Evolutionary conservation across 345 rosid genomes (phyloP).

Genomic region (Brassica juncea): DNA sequence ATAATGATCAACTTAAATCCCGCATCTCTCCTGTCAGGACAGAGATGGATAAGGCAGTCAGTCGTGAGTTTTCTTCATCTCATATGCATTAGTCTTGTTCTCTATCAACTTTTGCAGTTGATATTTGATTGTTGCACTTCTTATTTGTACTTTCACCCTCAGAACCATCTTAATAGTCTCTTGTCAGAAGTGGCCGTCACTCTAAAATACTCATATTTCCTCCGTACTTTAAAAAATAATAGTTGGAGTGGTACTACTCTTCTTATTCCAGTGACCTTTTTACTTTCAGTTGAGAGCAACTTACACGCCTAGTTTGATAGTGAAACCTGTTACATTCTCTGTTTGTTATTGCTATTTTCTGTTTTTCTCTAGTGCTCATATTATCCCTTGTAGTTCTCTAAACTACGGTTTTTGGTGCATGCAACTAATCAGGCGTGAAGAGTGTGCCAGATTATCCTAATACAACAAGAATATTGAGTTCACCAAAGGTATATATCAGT

Average conservation of each 20-base stretch:
- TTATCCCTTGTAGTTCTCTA: constrained; percentile 6
- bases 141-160: not conserved
- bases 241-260: not conserved
- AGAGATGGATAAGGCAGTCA: constrained; percentile 53
- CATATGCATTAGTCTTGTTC: not conserved
- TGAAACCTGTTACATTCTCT: not conserved
- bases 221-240: not conserved
- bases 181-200: not conserved
- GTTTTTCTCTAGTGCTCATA: not conserved
- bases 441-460: constrained; percentile 12
- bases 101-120: not conserved
- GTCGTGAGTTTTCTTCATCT: constrained; percentile 32
- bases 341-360: not conserved
- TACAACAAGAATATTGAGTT: constrained; percentile 5
- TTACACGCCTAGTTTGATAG: not conserved
- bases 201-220: not conserved
- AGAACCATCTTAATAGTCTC: not conserved
- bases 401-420: constrained; percentile 26
- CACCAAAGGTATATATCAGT: constrained; percentile 25
- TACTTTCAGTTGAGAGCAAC: not conserved
- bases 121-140: not conserved
- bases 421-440: constrained; percentile 19
- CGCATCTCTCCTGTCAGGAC: constrained; percentile 49
- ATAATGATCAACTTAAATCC: constrained; percentile 52
- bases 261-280: not conserved